phyloP scores from a whole-genome alignment of 129 eudicot species.

The Arctium minus region DNA sequence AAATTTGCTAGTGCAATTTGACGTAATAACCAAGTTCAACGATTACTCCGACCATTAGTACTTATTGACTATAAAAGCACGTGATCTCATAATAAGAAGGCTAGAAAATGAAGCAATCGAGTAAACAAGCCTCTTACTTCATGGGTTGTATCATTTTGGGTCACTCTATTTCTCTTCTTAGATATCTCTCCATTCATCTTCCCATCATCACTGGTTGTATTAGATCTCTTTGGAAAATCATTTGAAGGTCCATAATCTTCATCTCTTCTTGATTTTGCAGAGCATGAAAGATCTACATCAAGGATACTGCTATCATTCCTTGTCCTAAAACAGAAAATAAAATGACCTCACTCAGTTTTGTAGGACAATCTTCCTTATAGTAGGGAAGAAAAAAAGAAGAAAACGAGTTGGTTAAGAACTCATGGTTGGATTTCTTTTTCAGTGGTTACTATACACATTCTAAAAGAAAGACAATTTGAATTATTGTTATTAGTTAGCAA shows the following conservation, averaged over 20 bases:
- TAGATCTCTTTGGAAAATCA: conserved; percentile 20
- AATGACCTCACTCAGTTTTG: neutral
- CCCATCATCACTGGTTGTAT: conserved; percentile 7
- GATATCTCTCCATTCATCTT: conserved; percentile 12
- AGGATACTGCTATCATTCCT: conserved; percentile 17
- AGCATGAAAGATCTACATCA: conserved; percentile 18
- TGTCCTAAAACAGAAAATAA: conserved; percentile 18
- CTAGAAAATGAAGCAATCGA: neutral
- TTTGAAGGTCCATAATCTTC: conserved; percentile 36
- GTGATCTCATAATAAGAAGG: neutral
- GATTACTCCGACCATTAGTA: neutral
- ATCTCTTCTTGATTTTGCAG: conserved; percentile 18
- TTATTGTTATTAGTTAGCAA: neutral
- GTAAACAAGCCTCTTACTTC: conserved; percentile 29
- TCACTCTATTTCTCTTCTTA: conserved; percentile 38
- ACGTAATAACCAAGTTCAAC: neutral
- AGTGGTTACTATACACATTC: neutral
- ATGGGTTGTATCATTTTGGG: conserved; percentile 9
- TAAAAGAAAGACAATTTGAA: neutral
- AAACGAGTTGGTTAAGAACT: neutral
- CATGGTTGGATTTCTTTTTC: neutral
- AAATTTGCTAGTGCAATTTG: neutral
- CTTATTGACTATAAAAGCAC: neutral
- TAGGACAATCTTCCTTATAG: neutral
- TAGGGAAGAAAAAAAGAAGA: conserved; percentile 3